Conservation (phyloP, 176 grass and related monocot genomes). For the Triticum dicoccoides region DNA sequence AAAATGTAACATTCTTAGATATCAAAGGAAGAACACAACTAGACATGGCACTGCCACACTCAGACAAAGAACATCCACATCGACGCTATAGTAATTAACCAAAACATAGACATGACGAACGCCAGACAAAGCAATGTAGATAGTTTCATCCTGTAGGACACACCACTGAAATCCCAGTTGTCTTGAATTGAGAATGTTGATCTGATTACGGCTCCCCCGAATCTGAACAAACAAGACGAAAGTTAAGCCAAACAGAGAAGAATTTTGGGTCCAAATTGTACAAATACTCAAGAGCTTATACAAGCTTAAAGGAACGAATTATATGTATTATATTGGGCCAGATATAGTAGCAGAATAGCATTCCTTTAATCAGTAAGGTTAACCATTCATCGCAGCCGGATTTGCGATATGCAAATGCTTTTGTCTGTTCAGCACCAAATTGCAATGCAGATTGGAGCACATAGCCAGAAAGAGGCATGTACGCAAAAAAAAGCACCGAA, state of each 20-base stretch:
- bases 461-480: background rate
- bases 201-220: background rate
- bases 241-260: background rate
- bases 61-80: background rate
- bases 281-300: background rate
- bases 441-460: background rate
- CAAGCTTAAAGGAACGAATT: background rate
- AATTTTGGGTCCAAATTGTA: background rate
- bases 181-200: background rate
- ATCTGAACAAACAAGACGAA: background rate
- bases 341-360: background rate
- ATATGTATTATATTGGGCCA: background rate
- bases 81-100: background rate
- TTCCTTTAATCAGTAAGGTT: background rate
- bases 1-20: background rate
- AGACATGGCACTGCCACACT: background rate
- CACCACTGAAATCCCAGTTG: background rate
- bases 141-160: background rate
- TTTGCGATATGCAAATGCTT: background rate
- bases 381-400: no score
- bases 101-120: background rate
- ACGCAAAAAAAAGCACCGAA: background rate
- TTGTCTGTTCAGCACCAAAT: background rate
- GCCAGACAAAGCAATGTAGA: background rate
- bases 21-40: background rate